Percentiles rank a stretch among this genome's conserved stretches.
phyloP scores from a whole-genome alignment of 2,329 filamentous ascomycete genomes.

The Cyclaneusma minus region DNA sequence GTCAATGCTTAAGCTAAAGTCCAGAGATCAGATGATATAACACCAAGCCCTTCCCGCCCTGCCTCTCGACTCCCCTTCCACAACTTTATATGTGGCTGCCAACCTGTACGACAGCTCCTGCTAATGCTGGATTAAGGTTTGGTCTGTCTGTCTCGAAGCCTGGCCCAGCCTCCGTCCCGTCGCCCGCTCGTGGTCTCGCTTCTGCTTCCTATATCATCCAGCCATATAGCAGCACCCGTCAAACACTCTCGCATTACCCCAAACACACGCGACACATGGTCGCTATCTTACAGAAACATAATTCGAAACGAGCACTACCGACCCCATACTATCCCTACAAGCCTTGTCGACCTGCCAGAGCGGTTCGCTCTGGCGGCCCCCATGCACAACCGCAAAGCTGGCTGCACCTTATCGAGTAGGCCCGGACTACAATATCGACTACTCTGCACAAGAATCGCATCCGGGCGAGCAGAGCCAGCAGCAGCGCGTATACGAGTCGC shows the following conservation, averaged over 20 bases:
- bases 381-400: slow-evolving; percentile 58
- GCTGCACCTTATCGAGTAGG: slow-evolving; percentile 59
- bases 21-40: too few relatives aligned
- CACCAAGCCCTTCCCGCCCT: too few relatives aligned
- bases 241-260: slow-evolving; percentile 13
- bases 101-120: too few relatives aligned
- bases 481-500: slow-evolving; percentile 45
- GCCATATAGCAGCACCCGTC: slow-evolving; percentile 15
- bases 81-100: too few relatives aligned
- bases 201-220: slow-evolving; percentile 16
- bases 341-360: slow-evolving; percentile 56
- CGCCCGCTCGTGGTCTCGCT: too few relatives aligned
- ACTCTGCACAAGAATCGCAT: slow-evolving; percentile 52
- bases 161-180: too few relatives aligned
- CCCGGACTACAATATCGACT: slow-evolving; percentile 59
- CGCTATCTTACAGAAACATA: slow-evolving; percentile 14
- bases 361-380: slow-evolving; percentile 63
- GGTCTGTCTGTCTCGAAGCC: too few relatives aligned
- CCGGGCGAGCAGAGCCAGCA: slow-evolving; percentile 48
- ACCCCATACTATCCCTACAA: slow-evolving; percentile 29
- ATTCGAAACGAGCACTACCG: slow-evolving; percentile 16
- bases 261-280: slow-evolving; percentile 13
- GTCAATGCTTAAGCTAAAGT: too few relatives aligned
- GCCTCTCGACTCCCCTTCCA: too few relatives aligned
- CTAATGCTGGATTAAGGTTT: too few relatives aligned